Evolutionary conservation across 2,329 filamentous ascomycete species (phyloP).

Genomic region (Fusarium sp.): DNA sequence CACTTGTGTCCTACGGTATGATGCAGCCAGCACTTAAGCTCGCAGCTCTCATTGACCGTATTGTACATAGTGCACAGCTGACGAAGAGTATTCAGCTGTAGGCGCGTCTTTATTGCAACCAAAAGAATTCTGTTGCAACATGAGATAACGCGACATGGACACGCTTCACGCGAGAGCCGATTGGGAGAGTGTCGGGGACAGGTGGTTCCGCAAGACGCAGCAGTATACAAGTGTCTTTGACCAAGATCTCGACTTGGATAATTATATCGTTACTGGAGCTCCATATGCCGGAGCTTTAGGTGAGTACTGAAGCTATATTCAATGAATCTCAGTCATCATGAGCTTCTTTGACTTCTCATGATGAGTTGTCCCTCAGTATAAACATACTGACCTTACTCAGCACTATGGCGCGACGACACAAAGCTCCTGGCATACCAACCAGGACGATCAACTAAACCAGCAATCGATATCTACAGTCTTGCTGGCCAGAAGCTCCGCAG

Average conservation of each 20-base stretch:
- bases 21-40: conserved; percentile 31
- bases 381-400: conserved; percentile 59
- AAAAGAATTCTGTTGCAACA: conserved; percentile 38
- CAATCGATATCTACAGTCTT: conserved; percentile 94
- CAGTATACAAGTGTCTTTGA: conserved; percentile 95
- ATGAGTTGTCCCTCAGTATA: conserved; percentile 2
- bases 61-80: conserved; percentile 22
- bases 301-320: conserved; percentile 59
- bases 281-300: conserved; percentile 94
- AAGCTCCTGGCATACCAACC: conserved; percentile 85
- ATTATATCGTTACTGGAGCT: conserved; percentile 91
- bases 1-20: conserved; percentile 28
- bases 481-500: conserved; percentile 88
- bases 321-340: conserved; percentile 1
- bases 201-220: conserved; percentile 94
- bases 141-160: conserved; percentile 63
- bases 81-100: conserved; percentile 18
- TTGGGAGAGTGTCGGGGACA: conserved; percentile 94
- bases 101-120: conserved; percentile 7
- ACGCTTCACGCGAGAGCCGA: conserved; percentile 79
- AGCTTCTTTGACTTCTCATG: conserved; percentile 17
- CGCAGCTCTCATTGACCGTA: conserved; percentile 23
- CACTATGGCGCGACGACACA: conserved; percentile 87
- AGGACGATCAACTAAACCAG: conserved; percentile 78
- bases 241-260: conserved; percentile 92